phyloP scores from a whole-genome alignment of 2,329 filamentous ascomycete genomes.

The Monilinia laxa region DNA sequence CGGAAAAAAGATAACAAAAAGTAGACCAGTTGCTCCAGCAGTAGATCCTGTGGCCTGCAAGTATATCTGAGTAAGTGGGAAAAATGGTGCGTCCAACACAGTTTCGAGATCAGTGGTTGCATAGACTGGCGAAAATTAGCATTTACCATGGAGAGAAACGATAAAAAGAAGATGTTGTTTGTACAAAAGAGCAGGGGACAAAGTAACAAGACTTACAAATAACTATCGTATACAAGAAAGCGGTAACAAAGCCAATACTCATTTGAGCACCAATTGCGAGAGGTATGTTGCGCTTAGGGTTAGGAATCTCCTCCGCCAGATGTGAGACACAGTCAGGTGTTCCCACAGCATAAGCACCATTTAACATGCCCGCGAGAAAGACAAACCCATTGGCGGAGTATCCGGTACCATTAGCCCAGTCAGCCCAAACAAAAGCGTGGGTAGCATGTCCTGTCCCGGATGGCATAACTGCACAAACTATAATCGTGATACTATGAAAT shows the following conservation, averaged over 20 bases:
- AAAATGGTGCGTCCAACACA: slow-evolving; percentile 52
- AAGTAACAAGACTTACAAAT: slow-evolving; percentile 33
- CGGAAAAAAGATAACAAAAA: slow-evolving; percentile 54
- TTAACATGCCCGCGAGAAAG: slow-evolving; percentile 61
- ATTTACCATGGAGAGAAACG: background rate
- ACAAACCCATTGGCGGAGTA: slow-evolving; percentile 54
- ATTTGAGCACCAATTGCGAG: slow-evolving; percentile 53
- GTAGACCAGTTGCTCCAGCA: slow-evolving; percentile 51
- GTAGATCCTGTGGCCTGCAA: slow-evolving; percentile 54
- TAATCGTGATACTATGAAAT: slow-evolving; percentile 36
- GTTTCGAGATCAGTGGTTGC: slow-evolving; percentile 54
- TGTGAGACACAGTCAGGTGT: slow-evolving; percentile 65
- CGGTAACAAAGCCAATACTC: slow-evolving; percentile 51
- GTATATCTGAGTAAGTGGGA: slow-evolving; percentile 68
- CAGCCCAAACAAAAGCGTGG: slow-evolving; percentile 46
- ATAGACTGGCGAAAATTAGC: slow-evolving; percentile 47
- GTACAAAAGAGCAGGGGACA: background rate
- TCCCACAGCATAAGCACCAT: slow-evolving; percentile 68
- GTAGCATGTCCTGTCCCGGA: slow-evolving; percentile 45
- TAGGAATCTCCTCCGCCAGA: slow-evolving; percentile 62
- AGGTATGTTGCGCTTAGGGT: slow-evolving; percentile 53
- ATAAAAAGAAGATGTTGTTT: too few relatives aligned
- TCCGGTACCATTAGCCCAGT: slow-evolving; percentile 48
- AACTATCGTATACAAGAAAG: slow-evolving; percentile 52
- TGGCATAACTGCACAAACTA: slow-evolving; percentile 58